Conservation (phyloP, 208 protist species). For the Jaenimonas drosophilae region DNA sequence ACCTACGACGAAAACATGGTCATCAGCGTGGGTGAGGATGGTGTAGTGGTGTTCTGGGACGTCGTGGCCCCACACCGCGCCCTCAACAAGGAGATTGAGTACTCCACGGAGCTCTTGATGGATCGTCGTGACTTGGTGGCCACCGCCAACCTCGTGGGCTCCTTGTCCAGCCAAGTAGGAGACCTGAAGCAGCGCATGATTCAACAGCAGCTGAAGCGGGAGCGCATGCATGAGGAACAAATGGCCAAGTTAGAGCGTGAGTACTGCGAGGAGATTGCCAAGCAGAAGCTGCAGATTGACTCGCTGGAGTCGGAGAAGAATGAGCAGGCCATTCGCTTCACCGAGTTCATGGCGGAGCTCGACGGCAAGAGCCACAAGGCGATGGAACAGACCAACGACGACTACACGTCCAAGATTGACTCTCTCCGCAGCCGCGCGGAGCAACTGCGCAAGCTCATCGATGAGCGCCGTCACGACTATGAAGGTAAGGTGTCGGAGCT, state of each 20-base stretch:
- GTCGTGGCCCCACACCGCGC: slow-evolving; percentile 86
- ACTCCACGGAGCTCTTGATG: slow-evolving; percentile 92
- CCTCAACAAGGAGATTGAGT: slow-evolving; percentile 66
- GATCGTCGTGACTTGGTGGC: slow-evolving; percentile 90
- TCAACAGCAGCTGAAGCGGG: slow-evolving; percentile 91
- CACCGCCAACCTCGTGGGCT: slow-evolving; percentile 46
- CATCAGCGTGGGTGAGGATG: slow-evolving; percentile 92
- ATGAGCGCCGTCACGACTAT: slow-evolving; percentile 56
- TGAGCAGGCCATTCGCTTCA: slow-evolving; percentile 93
- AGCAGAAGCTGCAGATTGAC: slow-evolving; percentile 59
- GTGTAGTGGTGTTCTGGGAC: slow-evolving; percentile 86
- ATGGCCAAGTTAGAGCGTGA: slow-evolving; percentile 85
- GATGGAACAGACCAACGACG: slow-evolving; percentile 62
- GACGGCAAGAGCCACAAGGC: slow-evolving; percentile 55
- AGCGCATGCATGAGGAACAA: slow-evolving; percentile 91
- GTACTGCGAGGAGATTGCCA: slow-evolving; percentile 59
- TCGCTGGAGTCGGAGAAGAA: slow-evolving; percentile 78
- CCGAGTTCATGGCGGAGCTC: slow-evolving; percentile 87
- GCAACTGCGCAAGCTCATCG: slow-evolving; percentile 63
- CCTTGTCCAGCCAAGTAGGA: slow-evolving; percentile 71
- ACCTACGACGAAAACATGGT: slow-evolving; percentile 90
- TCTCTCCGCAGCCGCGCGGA: slow-evolving; percentile 66
- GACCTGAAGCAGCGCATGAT: slow-evolving; percentile 92
- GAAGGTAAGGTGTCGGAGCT: slow-evolving; percentile 35
- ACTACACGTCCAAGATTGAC: slow-evolving; percentile 91